Evolutionary conservation across 73 alveolate species (phyloP).

Genomic region (Paramecium biaurelia): DNA sequence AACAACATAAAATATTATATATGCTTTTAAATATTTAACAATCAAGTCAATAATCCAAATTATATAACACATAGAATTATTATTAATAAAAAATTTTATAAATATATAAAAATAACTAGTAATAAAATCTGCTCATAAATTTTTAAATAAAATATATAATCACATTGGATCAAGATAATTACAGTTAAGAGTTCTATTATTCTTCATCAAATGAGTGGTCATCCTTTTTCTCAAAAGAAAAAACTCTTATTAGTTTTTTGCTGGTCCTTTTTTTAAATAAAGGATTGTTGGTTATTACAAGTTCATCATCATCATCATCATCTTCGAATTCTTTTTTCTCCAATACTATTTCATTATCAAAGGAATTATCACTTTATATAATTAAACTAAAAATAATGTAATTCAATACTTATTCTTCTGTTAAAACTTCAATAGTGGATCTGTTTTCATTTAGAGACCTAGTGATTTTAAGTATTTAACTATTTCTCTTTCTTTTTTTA

Average conservation of each 20-base stretch:
- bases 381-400: background rate
- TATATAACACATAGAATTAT: too few species aligned
- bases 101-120: background rate
- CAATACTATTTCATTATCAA: background rate
- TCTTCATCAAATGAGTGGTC: background rate
- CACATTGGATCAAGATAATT: background rate
- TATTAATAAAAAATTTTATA: too few species aligned
- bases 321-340: background rate
- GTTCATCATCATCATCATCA: background rate
- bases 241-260: background rate
- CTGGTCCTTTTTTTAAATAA: background rate
- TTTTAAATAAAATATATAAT: background rate
- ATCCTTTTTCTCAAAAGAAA: background rate
- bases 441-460: background rate
- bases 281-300: background rate
- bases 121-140: background rate
- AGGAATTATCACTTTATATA: background rate
- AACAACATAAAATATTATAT: too few species aligned
- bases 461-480: background rate
- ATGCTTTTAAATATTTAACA: too few species aligned
- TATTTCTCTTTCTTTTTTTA: conserved; percentile 8
- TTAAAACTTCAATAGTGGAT: background rate
- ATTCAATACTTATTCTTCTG: background rate
- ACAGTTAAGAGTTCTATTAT: background rate
- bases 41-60: background rate